Conservation (phyloP, 202 grass and related monocot genomes). For the Panicum virgatum region DNA sequence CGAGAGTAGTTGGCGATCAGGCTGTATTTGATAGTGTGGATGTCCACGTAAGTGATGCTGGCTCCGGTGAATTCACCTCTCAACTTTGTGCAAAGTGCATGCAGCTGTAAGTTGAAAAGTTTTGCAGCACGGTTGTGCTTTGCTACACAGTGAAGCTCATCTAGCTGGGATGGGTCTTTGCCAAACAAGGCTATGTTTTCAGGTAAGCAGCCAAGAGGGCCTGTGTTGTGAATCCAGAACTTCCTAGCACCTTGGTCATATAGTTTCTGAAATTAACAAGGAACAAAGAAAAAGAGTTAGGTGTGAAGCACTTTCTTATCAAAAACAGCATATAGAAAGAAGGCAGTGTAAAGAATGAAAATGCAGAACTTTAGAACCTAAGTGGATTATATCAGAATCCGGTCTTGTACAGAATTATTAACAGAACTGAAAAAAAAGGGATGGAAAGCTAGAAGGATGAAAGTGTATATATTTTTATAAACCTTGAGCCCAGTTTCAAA, state of each 20-base stretch:
- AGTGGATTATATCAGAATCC: not conserved
- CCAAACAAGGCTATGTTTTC: slow-evolving; percentile 84
- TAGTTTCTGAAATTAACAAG: slow-evolving; percentile 60
- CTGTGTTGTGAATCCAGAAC: slow-evolving; percentile 99
- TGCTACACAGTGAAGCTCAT: slow-evolving; percentile 73
- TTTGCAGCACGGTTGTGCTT: slow-evolving; percentile 84
- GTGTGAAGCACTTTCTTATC: not conserved
- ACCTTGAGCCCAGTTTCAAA: slow-evolving; percentile 97
- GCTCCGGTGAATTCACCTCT: slow-evolving; percentile 58
- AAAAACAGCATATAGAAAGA: not conserved
- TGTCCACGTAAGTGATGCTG: slow-evolving; percentile 85
- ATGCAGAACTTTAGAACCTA: not conserved
- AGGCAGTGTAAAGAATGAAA: slow-evolving; percentile 4
- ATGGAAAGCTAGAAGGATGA: not conserved
- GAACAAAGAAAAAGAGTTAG: not conserved
- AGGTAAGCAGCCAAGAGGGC: slow-evolving; percentile 92
- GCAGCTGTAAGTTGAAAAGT: slow-evolving; percentile 90
- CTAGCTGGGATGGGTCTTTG: slow-evolving; percentile 81
- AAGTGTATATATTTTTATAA: slow-evolving; percentile 27
- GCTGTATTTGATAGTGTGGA: slow-evolving; percentile 82
- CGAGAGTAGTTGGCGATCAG: slow-evolving; percentile 80
- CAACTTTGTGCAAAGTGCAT: slow-evolving; percentile 85
- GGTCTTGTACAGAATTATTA: not conserved
- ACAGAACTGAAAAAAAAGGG: not conserved
- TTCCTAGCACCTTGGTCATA: slow-evolving; percentile 92